Percentiles rank a stretch among this genome's conserved stretches.
Conservation (phyloP, 2,329 filamentous ascomycete species). For the Trichoderma pleuroti region DNA sequence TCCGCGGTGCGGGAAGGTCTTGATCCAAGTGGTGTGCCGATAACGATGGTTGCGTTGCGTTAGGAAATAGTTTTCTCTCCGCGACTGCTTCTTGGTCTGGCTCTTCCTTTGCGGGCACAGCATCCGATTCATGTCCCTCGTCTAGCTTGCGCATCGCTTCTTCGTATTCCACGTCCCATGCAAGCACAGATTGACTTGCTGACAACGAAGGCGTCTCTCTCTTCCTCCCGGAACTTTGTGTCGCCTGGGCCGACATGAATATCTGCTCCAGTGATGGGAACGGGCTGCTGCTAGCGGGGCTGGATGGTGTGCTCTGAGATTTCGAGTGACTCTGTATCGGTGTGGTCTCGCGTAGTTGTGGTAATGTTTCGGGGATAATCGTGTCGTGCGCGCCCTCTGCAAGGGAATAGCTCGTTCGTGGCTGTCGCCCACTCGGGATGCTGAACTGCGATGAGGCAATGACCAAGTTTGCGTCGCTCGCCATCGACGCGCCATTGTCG, state of each 20-base stretch:
- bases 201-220: constrained; percentile 21
- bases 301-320: neutral
- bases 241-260: constrained; percentile 40
- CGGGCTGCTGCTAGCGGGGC: constrained; percentile 31
- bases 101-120: constrained; percentile 26
- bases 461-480: constrained; percentile 17
- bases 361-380: constrained; percentile 25
- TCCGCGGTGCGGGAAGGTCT: constrained; percentile 1
- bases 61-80: constrained; percentile 29
- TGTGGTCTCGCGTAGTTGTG: constrained; percentile 19
- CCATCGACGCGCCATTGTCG: neutral
- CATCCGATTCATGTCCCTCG: constrained; percentile 28
- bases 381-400: constrained; percentile 29
- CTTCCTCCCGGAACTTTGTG: constrained; percentile 30
- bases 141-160: constrained; percentile 44
- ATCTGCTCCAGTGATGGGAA: constrained; percentile 38
- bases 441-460: constrained; percentile 35
- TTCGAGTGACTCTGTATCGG: constrained; percentile 17
- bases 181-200: constrained; percentile 20
- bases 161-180: constrained; percentile 39
- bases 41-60: constrained; percentile 31
- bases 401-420: constrained; percentile 40
- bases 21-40: neutral
- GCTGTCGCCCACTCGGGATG: constrained; percentile 48
- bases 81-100: constrained; percentile 24